A percentile compares a stretch with the other conserved stretches of the same genome.
Conservation (phyloP, 2,329 filamentous ascomycete genomes). For the Epichloe amarillans region DNA sequence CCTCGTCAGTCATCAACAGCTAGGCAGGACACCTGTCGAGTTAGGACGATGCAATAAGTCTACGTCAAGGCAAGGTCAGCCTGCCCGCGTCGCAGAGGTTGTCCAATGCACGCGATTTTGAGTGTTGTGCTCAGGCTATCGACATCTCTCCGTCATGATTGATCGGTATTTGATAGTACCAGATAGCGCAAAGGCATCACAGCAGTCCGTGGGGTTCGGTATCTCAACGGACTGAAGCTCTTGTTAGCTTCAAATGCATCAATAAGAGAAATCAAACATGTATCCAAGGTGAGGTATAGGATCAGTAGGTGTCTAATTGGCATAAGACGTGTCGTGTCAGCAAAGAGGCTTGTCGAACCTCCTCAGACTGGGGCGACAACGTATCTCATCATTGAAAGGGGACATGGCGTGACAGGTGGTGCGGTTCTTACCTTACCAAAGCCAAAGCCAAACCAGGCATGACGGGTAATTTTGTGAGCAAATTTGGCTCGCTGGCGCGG, state of each 20-base stretch:
- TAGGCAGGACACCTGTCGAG: background rate
- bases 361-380: conserved; percentile 38
- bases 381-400: conserved; percentile 26
- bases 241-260: conserved; percentile 1
- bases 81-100: background rate
- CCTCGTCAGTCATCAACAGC: conserved; percentile 8
- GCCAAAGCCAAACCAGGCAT: background rate
- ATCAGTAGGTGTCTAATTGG: conserved; percentile 43
- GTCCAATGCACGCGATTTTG: background rate
- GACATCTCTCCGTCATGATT: conserved; percentile 24
- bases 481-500: background rate
- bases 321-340: conserved; percentile 39
- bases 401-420: background rate
- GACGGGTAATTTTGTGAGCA: too few relatives aligned
- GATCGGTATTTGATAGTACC: conserved; percentile 35
- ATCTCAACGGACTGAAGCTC: background rate
- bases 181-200: conserved; percentile 26
- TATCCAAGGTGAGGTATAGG: background rate
- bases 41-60: background rate
- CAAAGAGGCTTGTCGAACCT: conserved; percentile 34
- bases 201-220: conserved; percentile 8
- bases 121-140: conserved; percentile 17
- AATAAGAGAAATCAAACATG: background rate
- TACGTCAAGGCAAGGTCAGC: background rate
- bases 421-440: background rate